phyloP scores from a whole-genome alignment of 2,329 filamentous ascomycete genomes.

The Didymella segeticola region DNA sequence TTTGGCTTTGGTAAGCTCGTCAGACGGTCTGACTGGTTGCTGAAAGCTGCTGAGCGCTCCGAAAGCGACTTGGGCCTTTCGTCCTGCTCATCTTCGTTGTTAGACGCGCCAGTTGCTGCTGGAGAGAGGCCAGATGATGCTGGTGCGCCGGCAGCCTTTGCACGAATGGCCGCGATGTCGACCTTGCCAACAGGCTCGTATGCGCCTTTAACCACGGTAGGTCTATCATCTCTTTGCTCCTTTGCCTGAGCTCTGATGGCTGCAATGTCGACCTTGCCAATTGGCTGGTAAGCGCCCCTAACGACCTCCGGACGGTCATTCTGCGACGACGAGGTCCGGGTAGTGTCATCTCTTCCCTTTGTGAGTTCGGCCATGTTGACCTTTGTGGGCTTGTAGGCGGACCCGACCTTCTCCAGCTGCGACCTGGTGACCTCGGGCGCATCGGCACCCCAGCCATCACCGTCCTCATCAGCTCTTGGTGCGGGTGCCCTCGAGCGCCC shows the following conservation, averaged over 20 bases:
- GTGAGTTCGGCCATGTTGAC: conserved; percentile 90
- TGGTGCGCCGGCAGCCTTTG: conserved; percentile 69
- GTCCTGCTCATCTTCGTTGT: conserved; percentile 54
- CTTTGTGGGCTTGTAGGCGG: conserved; percentile 94
- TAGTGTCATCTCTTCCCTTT: conserved; percentile 72
- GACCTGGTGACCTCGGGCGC: conserved; percentile 88
- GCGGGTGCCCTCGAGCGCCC: conserved; percentile 66
- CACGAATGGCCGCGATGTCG: conserved; percentile 91
- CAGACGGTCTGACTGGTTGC: conserved; percentile 73
- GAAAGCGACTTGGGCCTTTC: conserved; percentile 66
- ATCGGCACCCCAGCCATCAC: conserved; percentile 93
- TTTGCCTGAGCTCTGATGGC: conserved; percentile 80
- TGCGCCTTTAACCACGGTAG: conserved; percentile 84
- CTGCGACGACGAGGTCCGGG: conserved; percentile 63
- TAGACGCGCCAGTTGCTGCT: conserved; percentile 51
- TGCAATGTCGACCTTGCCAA: conserved; percentile 97
- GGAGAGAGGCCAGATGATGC: conserved; percentile 49
- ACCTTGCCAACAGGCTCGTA: conserved; percentile 97
- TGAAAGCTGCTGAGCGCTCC: conserved; percentile 80
- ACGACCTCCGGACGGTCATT: conserved; percentile 68
- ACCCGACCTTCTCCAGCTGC: conserved; percentile 87
- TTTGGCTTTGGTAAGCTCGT: conserved; percentile 93
- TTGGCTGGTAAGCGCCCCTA: conserved; percentile 85
- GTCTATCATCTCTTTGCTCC: conserved; percentile 75
- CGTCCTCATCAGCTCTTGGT: conserved; percentile 68